Conservation (phyloP, 192 early-diverging fungal genomes). For the Dissophora ornata region DNA sequence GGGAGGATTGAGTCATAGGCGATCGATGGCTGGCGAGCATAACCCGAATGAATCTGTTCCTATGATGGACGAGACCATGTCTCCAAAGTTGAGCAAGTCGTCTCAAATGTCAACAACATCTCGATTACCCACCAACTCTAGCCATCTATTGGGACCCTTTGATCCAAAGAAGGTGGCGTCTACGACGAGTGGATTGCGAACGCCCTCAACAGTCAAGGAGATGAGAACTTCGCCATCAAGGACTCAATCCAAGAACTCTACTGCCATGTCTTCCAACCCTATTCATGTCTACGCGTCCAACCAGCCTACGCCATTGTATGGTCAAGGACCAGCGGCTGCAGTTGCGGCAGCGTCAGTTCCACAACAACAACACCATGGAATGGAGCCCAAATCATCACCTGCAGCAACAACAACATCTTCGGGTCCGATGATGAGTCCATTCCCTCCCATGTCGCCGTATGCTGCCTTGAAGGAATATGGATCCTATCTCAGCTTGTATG, state of each 20-base stretch:
- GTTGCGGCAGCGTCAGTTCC: neutral
- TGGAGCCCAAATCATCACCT: constrained; percentile 16
- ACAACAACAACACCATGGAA: neutral
- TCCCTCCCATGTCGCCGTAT: constrained; percentile 64
- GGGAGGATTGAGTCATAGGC: constrained; percentile 8
- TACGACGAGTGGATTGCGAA: constrained; percentile 43
- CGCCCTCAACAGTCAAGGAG: constrained; percentile 45
- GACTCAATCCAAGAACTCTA: constrained; percentile 12
- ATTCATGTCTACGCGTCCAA: constrained; percentile 27
- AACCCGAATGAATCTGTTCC: neutral
- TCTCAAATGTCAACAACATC: neutral
- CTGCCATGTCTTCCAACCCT: constrained; percentile 15
- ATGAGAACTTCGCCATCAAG: constrained; percentile 37
- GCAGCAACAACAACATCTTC: too few species aligned
- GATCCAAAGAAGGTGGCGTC: constrained; percentile 35
- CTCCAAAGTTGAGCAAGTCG: constrained; percentile 15
- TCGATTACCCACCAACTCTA: neutral
- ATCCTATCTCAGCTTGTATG: constrained; percentile 81
- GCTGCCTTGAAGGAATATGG: constrained; percentile 73
- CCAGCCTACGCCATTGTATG: constrained; percentile 43
- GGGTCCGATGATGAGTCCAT: too few species aligned
- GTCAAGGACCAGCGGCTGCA: constrained; percentile 21
- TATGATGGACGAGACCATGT: constrained; percentile 4
- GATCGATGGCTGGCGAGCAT: constrained; percentile 5
- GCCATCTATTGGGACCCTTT: constrained; percentile 6